Evolutionary conservation across 805 yeast species (phyloP), one percentile per base, ranked within the genome.

Genomic region (Kuraishia piskuri): DNA sequence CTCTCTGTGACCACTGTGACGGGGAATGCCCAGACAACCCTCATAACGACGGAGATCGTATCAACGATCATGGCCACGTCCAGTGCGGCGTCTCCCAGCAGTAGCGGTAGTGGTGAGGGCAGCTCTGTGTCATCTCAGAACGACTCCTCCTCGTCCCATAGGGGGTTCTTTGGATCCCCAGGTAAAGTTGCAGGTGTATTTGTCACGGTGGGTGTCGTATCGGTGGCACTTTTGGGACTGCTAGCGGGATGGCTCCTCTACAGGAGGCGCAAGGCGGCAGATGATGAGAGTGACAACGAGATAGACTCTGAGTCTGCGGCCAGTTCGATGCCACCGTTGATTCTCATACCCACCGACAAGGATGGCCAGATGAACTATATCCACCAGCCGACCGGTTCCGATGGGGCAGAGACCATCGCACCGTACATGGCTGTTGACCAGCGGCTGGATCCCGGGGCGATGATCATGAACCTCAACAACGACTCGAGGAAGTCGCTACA

Each of bases 141-240:
- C 48, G 23, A 50, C n/a, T 19, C 37, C 49, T 5, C 19, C 46
- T 46, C 54, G 23, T 50, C 57, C 45, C 61, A 61, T 9, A 62
- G 61, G 20, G 71, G 83, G 2, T 89, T 85, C 63, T 89, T 86
- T 75, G 74, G 76, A 54, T 71, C 80, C 49, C 80, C 79, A 49
- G 95, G 92, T 0, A 86, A 85, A 63, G 94, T 89, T 1, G 95
- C 91, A 0, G 96, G 95, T 2, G 86, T 90, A 0, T 89, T 89
- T 68, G 81, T 86, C 1, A 90, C 80, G 0, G 94, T 89, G 19
- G 96, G 91, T 1, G 60, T 89, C 1, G 83, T 84, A 0, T 78
- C 69, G 0, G 59, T 80, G 0, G 74, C 74, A 1, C 50, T 83
- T 0, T 50, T 84, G 1, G 59, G 69, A 0, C 69, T 73, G 0